A percentile compares a stretch with the other conserved stretches of the same genome.
Evolutionary conservation across 2,329 filamentous ascomycete genomes (phyloP).

Genomic region (Exophiala xenobiotica): DNA sequence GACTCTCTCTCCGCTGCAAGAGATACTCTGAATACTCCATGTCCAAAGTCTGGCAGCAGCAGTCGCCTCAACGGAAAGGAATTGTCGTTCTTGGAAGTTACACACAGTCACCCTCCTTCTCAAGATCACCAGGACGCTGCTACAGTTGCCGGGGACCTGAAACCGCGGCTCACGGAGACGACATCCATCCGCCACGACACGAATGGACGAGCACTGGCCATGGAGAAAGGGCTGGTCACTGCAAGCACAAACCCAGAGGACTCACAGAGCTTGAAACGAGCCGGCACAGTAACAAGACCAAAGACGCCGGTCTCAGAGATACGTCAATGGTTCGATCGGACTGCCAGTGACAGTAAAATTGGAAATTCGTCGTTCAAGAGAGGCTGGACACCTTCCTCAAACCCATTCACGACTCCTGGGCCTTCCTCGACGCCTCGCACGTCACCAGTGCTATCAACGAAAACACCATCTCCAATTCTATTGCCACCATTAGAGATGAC

Average conservation of each 20-base stretch:
- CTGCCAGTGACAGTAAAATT: conserved; percentile 5
- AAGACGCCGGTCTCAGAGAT: conserved; percentile 24
- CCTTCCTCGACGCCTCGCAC: conserved; percentile 17
- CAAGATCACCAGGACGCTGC: background rate
- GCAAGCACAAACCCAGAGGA: background rate
- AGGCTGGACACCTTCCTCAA: conserved; percentile 16
- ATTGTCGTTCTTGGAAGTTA: background rate
- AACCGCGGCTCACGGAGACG: background rate
- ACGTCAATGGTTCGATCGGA: conserved; percentile 11
- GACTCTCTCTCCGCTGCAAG: background rate
- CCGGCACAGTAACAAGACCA: conserved; percentile 17
- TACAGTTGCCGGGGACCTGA: background rate
- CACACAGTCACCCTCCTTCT: background rate
- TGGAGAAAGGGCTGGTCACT: background rate
- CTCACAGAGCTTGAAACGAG: background rate
- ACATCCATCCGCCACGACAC: too few species aligned
- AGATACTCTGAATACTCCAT: conserved; percentile 15
- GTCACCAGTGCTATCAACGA: conserved; percentile 13
- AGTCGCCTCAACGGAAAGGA: background rate
- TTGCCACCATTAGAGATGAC: conserved; percentile 12
- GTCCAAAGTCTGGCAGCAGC: conserved; percentile 4
- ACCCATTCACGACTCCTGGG: conserved; percentile 17
- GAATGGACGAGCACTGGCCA: background rate
- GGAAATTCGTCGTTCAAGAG: conserved; percentile 6
- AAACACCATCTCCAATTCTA: background rate